phyloP scores from a whole-genome alignment of 768 basidiomycete species.

The Podaxis sp. region DNA sequence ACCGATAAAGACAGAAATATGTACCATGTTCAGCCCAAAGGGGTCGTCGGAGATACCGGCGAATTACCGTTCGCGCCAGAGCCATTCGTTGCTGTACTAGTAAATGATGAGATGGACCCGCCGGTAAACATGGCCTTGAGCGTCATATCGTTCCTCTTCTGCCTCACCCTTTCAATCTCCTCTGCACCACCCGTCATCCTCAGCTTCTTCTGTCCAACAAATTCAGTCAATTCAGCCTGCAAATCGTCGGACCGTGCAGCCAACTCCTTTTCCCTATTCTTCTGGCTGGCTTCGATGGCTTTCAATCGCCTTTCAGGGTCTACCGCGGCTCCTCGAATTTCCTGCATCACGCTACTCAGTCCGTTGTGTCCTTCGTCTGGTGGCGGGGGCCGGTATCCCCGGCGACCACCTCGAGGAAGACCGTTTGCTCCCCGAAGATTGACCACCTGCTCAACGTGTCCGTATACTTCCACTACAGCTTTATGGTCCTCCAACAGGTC shows the following conservation, averaged over 20 bases:
- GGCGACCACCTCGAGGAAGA: conserved; percentile 24
- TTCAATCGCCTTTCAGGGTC: conserved; percentile 85
- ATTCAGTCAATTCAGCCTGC: conserved; percentile 77
- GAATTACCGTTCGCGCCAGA: conserved; percentile 13
- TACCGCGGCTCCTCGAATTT: conserved; percentile 78
- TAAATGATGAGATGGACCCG: conserved; percentile 10
- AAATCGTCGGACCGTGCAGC: conserved; percentile 76
- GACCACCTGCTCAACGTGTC: conserved; percentile 88
- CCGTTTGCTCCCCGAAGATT: conserved; percentile 50
- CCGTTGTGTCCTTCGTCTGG: conserved; percentile 66
- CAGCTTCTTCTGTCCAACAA: conserved; percentile 84
- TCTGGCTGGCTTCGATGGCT: conserved; percentile 89
- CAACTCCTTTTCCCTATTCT: conserved; percentile 71
- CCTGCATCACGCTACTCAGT: conserved; percentile 79
- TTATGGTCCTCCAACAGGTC: conserved; percentile 93
- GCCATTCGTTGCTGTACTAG: neutral
- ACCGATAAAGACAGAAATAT: neutral
- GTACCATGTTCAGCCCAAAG: neutral
- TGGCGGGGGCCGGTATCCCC: conserved; percentile 55
- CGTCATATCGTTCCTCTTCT: conserved; percentile 78
- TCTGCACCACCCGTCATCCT: conserved; percentile 96
- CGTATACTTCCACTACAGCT: conserved; percentile 81
- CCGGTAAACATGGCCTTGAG: conserved; percentile 81
- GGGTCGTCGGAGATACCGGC: neutral
- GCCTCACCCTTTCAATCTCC: conserved; percentile 83